Conservation (phyloP, 768 basidiomycete genomes). For the Tephrocybe sp. region DNA sequence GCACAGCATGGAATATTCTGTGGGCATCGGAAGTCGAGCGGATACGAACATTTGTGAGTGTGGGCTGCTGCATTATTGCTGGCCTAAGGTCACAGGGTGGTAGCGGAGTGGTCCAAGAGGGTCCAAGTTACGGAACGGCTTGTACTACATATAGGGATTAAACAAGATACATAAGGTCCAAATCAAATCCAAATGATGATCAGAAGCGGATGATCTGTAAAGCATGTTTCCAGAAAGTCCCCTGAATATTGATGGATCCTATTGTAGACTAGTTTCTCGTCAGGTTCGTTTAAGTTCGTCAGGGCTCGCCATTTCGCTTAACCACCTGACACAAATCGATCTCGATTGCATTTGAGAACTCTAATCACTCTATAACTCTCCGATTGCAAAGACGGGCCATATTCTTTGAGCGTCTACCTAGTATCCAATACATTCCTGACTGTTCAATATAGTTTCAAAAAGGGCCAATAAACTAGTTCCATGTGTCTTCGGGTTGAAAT, state of each 20-base stretch:
- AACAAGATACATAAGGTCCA: background rate
- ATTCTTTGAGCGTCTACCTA: too few relatives aligned
- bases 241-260: slow-evolving; percentile 23
- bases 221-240: slow-evolving; percentile 2
- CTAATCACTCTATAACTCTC: slow-evolving; percentile 57
- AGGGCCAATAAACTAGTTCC: too few relatives aligned
- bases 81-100: background rate
- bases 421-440: too few relatives aligned
- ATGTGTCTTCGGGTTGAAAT: too few relatives aligned
- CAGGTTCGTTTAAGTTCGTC: too few relatives aligned
- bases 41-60: slow-evolving; percentile 70
- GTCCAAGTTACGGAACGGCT: background rate
- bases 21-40: slow-evolving; percentile 78
- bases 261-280: background rate
- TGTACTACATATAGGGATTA: slow-evolving; percentile 12
- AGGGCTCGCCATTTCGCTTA: slow-evolving; percentile 3
- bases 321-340: slow-evolving; percentile 22
- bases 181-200: slow-evolving; percentile 6
- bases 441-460: too few relatives aligned
- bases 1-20: slow-evolving; percentile 76
- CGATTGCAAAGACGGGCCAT: background rate
- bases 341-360: slow-evolving; percentile 35
- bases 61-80: slow-evolving; percentile 67
- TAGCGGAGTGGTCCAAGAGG: too few relatives aligned
- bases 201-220: slow-evolving; percentile 7